Evolutionary conservation across 148 eudicot species (phyloP), one percentile per base, ranked within the genome.

Genomic region (Silene latifolia): DNA sequence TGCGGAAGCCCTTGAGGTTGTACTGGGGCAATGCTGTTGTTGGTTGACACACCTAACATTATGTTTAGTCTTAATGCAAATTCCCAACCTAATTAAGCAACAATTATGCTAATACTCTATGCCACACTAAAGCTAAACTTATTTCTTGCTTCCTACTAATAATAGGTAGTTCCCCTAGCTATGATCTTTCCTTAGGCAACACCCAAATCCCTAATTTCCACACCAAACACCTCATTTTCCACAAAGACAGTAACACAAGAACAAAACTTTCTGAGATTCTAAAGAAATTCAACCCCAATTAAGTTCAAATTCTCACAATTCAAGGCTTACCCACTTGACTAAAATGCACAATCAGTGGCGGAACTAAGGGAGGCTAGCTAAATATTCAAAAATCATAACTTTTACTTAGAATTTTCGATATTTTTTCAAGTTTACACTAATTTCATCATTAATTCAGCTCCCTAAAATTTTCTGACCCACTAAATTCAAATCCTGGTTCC

Each of bases 251-350:
- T 46, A 48, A 25, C 81, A 79, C 63, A 32, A 18, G 35, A 53
- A n/a, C 35, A n/a, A 51, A 11, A n/a, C 57, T 47, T 46, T 20
- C 1, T 27, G 29, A 27, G 29, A 27, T 27, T 27, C 29, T 27
- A 27, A 27, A 27, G 29, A 27, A 27, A 27, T 27, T 27, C 3
- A 27, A 27, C 29, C 29, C 29, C 29, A 27, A 27, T 27, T 27
- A 27, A 27, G 29, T 5, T 14, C 53, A 68, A 63, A 20, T 57
- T 27, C 24, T 47, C 72, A 65, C 46, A 46, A 76, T 15, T 42
- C 19, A 59, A 66, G 29, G 0, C 68, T 5, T 54, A 53, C 82
- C 82, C 71, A 75, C 61, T 67, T 58, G 17, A 51, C 27, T 46
- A 79, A 70, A 75, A 63, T 32, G 54, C 73, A 62, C 48, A 67